Base-by-base conservation (phyloP, 2,329 filamentous ascomycete species). In the Cladophialophora immunda region DNA sequence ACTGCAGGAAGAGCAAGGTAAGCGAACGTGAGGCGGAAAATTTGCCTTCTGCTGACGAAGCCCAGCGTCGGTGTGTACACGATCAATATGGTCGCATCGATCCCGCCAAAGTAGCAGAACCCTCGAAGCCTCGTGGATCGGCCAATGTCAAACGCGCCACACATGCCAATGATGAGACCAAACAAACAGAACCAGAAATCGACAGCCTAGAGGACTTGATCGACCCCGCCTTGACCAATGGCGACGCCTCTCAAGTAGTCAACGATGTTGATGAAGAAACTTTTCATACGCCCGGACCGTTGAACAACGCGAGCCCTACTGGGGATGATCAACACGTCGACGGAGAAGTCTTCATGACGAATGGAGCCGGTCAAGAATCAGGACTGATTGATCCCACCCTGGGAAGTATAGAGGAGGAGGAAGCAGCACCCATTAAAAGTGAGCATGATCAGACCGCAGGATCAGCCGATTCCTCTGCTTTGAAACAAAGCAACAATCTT, bases 1-100 rank as follows among this genome's bases (percentile, higher is more conserved):
- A 89, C 72, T 90, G 88, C 76, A 84, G 88, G 54, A 89, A 88
- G 75, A 89, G 87, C 82, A 90, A 90, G 82, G 87, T 89, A 75
- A 76, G 84, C 77, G 47, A 36, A 58, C 6, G 27, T 50, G 15
- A 17, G 27, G 25, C n/a, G 27, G 1, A 29, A 19, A 64, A 53
- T 60, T 38, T 25, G 58, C 50, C 50, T 25, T 45, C 70, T 71
- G 76, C 72, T 74, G 67, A 73, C 52, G 25, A 29, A 22, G 64
- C 58, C 41, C 69, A 90, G 87, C 86, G 88, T 66, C 86, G 88
- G 73, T 90, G 88, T 73, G 87, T 90, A 57, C 88, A 90, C 73
- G 87, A 90, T 72, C 87, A 89, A 70, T 84, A 85, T 70, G 88
- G 88, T 58, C 84, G 87, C 64, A 83, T 90, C 29, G 88, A 90